A percentile compares a stretch with the other conserved stretches of the same genome.
phyloP scores from a whole-genome alignment of 495 filamentous ascomycete genomes.

The Penicillium goetzii region DNA sequence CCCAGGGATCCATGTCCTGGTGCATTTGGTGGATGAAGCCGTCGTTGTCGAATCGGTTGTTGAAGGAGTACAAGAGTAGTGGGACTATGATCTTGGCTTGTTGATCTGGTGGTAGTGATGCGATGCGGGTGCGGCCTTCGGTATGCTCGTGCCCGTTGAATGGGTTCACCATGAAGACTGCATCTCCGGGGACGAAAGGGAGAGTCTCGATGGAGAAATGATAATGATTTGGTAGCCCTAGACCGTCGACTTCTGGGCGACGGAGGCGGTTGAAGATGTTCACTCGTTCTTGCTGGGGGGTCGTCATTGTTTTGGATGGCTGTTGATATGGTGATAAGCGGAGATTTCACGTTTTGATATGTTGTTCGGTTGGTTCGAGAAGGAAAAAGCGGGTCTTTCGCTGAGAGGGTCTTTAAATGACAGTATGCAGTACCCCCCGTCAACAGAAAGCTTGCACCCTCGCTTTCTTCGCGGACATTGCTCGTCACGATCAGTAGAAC shows the following conservation, averaged over 20 bases:
- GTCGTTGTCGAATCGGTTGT: neutral
- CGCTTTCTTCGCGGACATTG: no score
- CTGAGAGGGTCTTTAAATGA: no score
- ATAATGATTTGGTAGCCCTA: neutral
- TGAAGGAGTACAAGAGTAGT: neutral
- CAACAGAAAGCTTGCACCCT: no score
- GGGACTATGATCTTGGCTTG: constrained; percentile 5
- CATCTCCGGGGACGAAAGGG: neutral
- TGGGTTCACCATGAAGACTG: neutral
- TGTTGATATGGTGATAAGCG: neutral
- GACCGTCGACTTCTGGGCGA: neutral
- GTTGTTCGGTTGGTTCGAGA: neutral
- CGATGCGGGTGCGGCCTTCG: constrained; percentile 3
- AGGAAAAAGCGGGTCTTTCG: no score
- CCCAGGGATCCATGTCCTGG: neutral
- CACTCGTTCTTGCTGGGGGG: neutral
- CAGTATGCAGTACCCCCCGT: no score
- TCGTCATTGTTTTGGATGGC: neutral
- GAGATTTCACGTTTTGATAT: neutral
- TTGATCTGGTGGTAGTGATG: neutral
- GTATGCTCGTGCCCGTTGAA: neutral
- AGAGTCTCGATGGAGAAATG: neutral
- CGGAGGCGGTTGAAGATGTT: neutral
- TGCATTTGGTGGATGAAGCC: neutral
- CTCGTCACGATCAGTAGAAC: no score